Conservation (phyloP, 2,329 filamentous ascomycete species). For the Neonectria neomacrospora region DNA sequence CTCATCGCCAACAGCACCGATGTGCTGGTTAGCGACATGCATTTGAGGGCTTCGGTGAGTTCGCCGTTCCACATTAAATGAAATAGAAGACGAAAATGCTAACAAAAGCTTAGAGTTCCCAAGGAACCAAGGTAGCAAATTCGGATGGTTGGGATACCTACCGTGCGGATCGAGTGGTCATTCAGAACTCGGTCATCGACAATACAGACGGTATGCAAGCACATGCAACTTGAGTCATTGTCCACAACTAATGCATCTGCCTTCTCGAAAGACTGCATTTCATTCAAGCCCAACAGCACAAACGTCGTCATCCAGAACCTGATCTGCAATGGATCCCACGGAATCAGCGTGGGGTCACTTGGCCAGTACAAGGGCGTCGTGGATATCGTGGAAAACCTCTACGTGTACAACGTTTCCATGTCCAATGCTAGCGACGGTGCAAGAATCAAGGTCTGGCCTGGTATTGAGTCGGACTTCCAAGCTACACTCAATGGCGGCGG, state of each 20-base stretch:
- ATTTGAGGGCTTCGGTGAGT: conserved; percentile 62
- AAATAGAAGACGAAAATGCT: background rate
- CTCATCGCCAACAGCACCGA: conserved; percentile 73
- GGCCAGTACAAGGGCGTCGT: conserved; percentile 73
- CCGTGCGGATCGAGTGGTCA: conserved; percentile 69
- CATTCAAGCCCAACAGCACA: conserved; percentile 79
- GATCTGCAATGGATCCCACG: conserved; percentile 75
- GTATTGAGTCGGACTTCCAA: conserved; percentile 49
- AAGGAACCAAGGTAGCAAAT: conserved; percentile 55
- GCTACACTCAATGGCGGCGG: conserved; percentile 70
- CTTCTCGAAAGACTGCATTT: conserved; percentile 66
- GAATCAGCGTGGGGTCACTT: conserved; percentile 77
- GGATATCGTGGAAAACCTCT: conserved; percentile 76
- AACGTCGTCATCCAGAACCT: conserved; percentile 75
- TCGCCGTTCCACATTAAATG: fast-evolving
- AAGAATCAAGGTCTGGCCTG: conserved; percentile 80
- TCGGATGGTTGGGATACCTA: conserved; percentile 75
- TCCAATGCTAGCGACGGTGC: conserved; percentile 72
- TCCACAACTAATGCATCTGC: background rate
- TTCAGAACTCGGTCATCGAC: conserved; percentile 70
- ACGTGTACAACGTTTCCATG: conserved; percentile 70
- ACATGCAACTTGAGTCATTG: background rate
- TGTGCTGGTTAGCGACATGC: conserved; percentile 71
- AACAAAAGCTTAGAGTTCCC: conserved; percentile 26
- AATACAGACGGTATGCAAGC: conserved; percentile 38